These are phyloP conservation scores for Suillus variegatus DNA, from an alignment of 768 basidiomycete species.

Conservation along the genomic window DNA sequence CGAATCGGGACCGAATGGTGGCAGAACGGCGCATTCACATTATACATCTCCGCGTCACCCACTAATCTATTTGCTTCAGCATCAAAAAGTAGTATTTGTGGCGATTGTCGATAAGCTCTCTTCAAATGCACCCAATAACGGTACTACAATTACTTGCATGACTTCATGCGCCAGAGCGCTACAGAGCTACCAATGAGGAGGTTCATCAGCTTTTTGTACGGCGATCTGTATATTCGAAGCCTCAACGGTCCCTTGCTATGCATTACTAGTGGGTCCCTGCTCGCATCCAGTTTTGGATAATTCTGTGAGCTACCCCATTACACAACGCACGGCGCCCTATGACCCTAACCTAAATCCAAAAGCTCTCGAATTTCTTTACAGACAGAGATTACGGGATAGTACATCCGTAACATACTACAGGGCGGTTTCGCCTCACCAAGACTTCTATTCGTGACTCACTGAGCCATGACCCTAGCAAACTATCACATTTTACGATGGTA, in stretches of 20 bases:
- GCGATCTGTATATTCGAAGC: constrained; percentile 4
- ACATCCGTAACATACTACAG: neutral
- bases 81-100: neutral
- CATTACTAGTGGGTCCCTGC: neutral
- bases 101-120: neutral
- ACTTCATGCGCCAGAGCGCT: neutral
- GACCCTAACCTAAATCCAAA: neutral
- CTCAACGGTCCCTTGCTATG: constrained; percentile 1
- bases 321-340: neutral
- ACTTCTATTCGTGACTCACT: neutral
- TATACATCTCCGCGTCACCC: neutral
- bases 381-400: neutral
- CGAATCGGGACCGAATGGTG: neutral
- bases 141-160: neutral
- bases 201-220: neutral
- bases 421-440: neutral
- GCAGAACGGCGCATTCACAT: neutral
- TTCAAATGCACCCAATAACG: neutral
- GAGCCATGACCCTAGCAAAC: neutral
- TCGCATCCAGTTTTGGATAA: constrained; percentile 1
- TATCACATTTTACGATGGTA: neutral
- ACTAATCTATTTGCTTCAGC: neutral
- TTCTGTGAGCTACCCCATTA: neutral
- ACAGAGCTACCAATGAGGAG: neutral
- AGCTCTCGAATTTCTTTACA: neutral